These are phyloP conservation scores for Friedmanniomyces endolithicus DNA, from an alignment of 495 filamentous ascomycete genomes.

Conservation along the genomic window DNA sequence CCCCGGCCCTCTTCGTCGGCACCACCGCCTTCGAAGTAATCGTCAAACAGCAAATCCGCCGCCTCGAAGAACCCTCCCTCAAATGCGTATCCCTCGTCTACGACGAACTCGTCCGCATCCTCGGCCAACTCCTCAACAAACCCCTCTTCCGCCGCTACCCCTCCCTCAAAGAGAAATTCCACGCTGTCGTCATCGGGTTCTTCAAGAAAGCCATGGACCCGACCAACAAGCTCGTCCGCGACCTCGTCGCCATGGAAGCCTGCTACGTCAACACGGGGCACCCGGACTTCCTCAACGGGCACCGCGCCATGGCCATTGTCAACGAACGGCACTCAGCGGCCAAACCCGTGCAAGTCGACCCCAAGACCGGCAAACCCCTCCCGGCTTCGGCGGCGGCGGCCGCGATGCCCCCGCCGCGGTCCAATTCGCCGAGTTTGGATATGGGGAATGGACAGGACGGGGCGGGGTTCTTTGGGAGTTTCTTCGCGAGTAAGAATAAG, in stretches of 20 bases:
- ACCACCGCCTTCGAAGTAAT: constrained; percentile 96
- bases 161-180: constrained; percentile 88
- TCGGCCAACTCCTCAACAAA: constrained; percentile 79
- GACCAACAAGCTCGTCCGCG: constrained; percentile 89
- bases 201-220: constrained; percentile 98
- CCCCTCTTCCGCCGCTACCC: constrained; percentile 87
- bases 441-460: constrained; percentile 31
- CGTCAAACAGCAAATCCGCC: constrained; percentile 96
- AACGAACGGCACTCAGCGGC: constrained; percentile 70
- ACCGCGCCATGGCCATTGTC: constrained; percentile 87
- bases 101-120: constrained; percentile 93
- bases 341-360: constrained; percentile 93
- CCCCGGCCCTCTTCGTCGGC: constrained; percentile 92
- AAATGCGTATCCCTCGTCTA: constrained; percentile 97
- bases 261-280: constrained; percentile 98
- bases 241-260: constrained; percentile 88
- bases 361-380: constrained; percentile 94
- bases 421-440: constrained; percentile 49
- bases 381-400: constrained; percentile 34
- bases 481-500: constrained; percentile 97
- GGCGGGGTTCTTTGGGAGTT: constrained; percentile 86
- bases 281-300: constrained; percentile 94
- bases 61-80: constrained; percentile 87
- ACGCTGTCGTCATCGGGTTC: constrained; percentile 83
- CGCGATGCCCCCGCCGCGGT: constrained; percentile 48